These are phyloP conservation scores for Pholiota microspora DNA, from an alignment of 768 basidiomycete genomes.

Conservation along the genomic window DNA sequence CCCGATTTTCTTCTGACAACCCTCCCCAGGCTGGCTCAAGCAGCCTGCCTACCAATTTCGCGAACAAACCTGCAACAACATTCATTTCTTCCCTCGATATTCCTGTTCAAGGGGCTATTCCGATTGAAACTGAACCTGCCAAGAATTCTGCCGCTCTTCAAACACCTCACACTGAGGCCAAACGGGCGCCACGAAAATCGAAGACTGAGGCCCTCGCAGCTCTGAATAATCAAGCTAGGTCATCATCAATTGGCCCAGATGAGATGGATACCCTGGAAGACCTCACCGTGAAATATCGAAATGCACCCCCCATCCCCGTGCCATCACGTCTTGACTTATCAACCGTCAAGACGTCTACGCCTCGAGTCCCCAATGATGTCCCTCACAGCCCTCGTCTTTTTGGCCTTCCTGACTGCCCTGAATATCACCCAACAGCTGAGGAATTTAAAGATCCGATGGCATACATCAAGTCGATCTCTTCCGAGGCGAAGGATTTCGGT, in stretches of 20 bases:
- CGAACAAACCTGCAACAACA: slow-evolving; percentile 48
- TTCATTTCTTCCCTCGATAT: slow-evolving; percentile 74
- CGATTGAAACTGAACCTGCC: slow-evolving; percentile 49
- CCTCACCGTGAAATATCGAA: slow-evolving; percentile 46
- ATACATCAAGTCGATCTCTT: slow-evolving; percentile 83
- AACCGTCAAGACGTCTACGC: slow-evolving; percentile 66
- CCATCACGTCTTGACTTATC: slow-evolving; percentile 63
- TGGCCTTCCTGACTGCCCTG: slow-evolving; percentile 85
- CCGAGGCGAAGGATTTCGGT: slow-evolving; percentile 71
- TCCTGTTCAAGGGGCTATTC: slow-evolving; percentile 69
- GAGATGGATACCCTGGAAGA: slow-evolving; percentile 48
- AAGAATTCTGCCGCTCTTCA: slow-evolving; percentile 35
- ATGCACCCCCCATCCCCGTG: slow-evolving; percentile 59
- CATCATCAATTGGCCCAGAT: slow-evolving; percentile 52
- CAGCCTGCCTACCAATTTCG: slow-evolving; percentile 46
- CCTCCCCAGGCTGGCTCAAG: slow-evolving; percentile 44
- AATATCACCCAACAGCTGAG: slow-evolving; percentile 83
- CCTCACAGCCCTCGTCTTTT: slow-evolving; percentile 66
- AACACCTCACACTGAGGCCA: slow-evolving; percentile 43
- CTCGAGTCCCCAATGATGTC: slow-evolving; percentile 37
- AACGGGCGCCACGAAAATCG: slow-evolving; percentile 84
- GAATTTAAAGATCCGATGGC: slow-evolving; percentile 94
- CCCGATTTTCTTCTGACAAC: slow-evolving; percentile 49
- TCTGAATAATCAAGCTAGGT: slow-evolving; percentile 63
- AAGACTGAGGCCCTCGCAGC: slow-evolving; percentile 87